Evolutionary conservation across 768 basidiomycete species (phyloP).

Genomic region (Neoboletus brunneissimus): DNA sequence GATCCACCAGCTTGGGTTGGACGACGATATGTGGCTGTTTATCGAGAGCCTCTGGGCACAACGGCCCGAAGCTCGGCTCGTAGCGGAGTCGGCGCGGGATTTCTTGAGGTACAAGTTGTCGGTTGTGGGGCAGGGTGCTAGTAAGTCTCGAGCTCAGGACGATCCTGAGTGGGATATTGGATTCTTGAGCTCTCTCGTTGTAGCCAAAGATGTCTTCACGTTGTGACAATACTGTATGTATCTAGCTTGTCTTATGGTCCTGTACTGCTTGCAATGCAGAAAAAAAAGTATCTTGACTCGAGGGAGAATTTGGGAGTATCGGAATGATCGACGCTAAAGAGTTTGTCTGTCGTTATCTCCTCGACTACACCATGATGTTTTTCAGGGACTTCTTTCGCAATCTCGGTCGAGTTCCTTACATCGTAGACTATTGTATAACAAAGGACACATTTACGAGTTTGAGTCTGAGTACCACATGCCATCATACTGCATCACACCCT

Average conservation of each 20-base stretch:
- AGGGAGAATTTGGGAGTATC: not conserved
- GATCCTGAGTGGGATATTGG: conserved; percentile 26
- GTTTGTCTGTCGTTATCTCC: not conserved
- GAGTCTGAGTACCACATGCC: not conserved
- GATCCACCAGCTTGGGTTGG: conserved; percentile 20
- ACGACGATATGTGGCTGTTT: conserved; percentile 33
- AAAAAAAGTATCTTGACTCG: not conserved
- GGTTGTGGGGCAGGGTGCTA: not conserved
- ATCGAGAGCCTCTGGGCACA: conserved; percentile 29
- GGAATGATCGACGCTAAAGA: not conserved
- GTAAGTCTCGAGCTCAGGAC: not conserved
- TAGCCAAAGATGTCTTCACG: conserved; percentile 11
- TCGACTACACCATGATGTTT: not conserved
- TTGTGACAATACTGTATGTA: conserved; percentile 1
- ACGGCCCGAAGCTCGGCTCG: conserved; percentile 26
- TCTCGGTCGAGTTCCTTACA: not conserved
- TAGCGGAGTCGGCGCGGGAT: conserved; percentile 21
- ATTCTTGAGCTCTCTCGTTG: conserved; percentile 18
- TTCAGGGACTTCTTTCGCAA: not conserved
- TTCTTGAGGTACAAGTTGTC: conserved; percentile 21
- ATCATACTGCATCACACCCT: conserved; percentile 10
- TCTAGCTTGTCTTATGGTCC: not conserved
- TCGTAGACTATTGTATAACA: not conserved
- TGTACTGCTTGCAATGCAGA: not conserved
- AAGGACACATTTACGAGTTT: not conserved